phyloP scores from a whole-genome alignment of 2,329 filamentous ascomycete genomes.

The Tolypocladium paradoxum region DNA sequence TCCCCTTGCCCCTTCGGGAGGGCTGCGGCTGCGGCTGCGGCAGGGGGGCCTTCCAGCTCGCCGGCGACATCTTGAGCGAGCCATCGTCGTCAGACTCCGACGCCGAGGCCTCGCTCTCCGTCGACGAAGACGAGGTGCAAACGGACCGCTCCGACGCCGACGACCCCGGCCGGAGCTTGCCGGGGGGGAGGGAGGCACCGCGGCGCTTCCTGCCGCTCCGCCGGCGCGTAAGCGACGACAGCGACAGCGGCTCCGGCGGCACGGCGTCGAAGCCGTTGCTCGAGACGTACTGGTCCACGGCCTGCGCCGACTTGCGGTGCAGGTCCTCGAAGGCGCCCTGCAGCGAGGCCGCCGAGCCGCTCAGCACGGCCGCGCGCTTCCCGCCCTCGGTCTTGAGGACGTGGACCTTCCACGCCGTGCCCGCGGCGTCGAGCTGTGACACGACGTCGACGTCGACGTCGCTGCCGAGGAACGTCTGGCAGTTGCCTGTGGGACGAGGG shows the following conservation, averaged over 20 bases:
- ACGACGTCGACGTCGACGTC: constrained; percentile 12
- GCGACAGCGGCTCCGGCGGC: constrained; percentile 1
- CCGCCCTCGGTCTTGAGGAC: constrained; percentile 14
- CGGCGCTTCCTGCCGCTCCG: neutral
- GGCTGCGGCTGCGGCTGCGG: neutral
- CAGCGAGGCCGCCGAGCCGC: constrained; percentile 16
- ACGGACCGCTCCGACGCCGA: neutral
- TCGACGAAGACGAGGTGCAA: neutral
- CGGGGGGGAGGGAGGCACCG: neutral
- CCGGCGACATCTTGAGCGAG: neutral
- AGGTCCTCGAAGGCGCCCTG: constrained; percentile 24
- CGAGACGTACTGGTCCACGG: constrained; percentile 18
- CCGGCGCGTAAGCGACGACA: neutral
- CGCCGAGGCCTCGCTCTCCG: neutral
- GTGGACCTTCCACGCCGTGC: constrained; percentile 12
- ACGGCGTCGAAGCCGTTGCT: constrained; percentile 21
- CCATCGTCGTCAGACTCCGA: neutral
- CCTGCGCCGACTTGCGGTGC: constrained; percentile 26
- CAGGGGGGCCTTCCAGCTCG: neutral
- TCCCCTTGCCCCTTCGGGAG: neutral
- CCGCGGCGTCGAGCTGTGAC: constrained; percentile 11
- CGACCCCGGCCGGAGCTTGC: neutral
- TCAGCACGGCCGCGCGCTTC: constrained; percentile 17
- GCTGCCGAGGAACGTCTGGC: constrained; percentile 12
- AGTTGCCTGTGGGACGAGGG: constrained; percentile 13